phyloP scores from a whole-genome alignment of 768 basidiomycete genomes.

The Dioszegia hungarica region DNA sequence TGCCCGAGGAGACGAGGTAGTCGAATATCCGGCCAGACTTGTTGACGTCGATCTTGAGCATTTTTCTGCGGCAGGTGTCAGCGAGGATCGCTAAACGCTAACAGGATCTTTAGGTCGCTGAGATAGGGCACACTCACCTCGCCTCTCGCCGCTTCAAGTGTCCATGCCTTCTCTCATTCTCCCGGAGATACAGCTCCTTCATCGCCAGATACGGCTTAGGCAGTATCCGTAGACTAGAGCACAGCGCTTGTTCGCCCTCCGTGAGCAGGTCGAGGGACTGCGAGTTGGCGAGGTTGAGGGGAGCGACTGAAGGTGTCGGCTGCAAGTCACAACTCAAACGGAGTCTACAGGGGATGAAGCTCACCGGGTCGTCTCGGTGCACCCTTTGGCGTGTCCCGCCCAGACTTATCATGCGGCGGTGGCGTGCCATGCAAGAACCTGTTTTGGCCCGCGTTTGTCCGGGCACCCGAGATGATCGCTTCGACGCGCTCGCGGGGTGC shows the following conservation, averaged over 20 bases:
- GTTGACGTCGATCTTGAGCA: conserved; percentile 88
- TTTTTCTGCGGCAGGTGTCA: too few species aligned
- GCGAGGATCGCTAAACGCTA: too few species aligned
- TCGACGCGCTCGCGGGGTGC: conserved; percentile 11
- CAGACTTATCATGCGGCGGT: conserved; percentile 28
- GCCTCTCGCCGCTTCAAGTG: conserved; percentile 83
- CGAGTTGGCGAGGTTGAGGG: conserved; percentile 85
- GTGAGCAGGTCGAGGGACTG: conserved; percentile 86
- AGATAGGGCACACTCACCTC: conserved; percentile 30
- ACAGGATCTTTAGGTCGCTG: too few species aligned
- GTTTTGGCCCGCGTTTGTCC: conserved; percentile 40
- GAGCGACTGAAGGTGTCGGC: conserved; percentile 39
- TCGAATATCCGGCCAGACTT: conserved; percentile 92
- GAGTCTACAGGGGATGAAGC: too few species aligned
- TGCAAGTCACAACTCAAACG: not conserved
- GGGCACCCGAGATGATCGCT: conserved; percentile 23
- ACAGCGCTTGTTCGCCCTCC: conserved; percentile 77
- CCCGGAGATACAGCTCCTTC: conserved; percentile 89
- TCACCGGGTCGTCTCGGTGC: conserved; percentile 12
- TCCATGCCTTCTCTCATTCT: conserved; percentile 84
- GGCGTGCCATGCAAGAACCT: conserved; percentile 38
- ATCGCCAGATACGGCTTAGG: conserved; percentile 93
- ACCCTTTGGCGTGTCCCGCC: conserved; percentile 22
- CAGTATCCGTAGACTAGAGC: conserved; percentile 80
- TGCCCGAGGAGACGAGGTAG: conserved; percentile 76